Evolutionary conservation across 2,329 filamentous ascomycete species (phyloP).

Genomic region (Ophiostoma novo-ulmi): DNA sequence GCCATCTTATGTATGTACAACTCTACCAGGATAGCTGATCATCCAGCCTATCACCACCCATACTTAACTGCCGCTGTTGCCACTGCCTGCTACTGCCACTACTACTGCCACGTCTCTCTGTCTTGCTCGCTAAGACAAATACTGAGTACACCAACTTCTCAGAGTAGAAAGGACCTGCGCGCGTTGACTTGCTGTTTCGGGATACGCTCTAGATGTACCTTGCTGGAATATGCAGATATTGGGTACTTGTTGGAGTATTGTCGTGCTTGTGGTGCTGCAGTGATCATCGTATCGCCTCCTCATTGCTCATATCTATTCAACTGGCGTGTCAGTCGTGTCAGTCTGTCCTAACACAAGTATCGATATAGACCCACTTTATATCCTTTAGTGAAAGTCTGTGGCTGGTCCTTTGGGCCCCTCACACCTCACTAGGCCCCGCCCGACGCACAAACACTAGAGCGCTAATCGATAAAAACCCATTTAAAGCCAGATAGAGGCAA

Average conservation of each 20-base stretch:
- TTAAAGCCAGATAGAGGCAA: not conserved
- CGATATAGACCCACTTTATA: not conserved
- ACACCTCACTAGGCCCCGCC: constrained; percentile 23
- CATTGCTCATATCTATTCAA: not conserved
- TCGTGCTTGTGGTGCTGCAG: not conserved
- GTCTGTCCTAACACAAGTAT: not conserved
- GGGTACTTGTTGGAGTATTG: not conserved
- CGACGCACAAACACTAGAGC: constrained; percentile 15
- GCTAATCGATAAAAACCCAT: not conserved
- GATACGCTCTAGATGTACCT: not conserved
- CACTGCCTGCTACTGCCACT: not conserved
- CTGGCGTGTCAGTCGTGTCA: not conserved
- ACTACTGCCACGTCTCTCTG: not conserved
- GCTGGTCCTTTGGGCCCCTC: constrained; percentile 8
- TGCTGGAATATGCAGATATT: not conserved
- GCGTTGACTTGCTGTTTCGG: constrained; percentile 21
- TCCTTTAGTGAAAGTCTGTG: not conserved
- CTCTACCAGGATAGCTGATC: not conserved
- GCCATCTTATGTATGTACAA: no score
- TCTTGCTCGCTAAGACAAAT: not conserved
- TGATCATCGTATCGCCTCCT: not conserved
- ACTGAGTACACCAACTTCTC: not conserved
- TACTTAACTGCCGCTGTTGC: not conserved
- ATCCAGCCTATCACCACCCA: constrained; percentile 1
- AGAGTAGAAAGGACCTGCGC: constrained; percentile 1